Evolutionary conservation across 768 basidiomycete species (phyloP), one percentile per base, ranked within the genome.

Genomic region (Neoboletus brunneissimus): DNA sequence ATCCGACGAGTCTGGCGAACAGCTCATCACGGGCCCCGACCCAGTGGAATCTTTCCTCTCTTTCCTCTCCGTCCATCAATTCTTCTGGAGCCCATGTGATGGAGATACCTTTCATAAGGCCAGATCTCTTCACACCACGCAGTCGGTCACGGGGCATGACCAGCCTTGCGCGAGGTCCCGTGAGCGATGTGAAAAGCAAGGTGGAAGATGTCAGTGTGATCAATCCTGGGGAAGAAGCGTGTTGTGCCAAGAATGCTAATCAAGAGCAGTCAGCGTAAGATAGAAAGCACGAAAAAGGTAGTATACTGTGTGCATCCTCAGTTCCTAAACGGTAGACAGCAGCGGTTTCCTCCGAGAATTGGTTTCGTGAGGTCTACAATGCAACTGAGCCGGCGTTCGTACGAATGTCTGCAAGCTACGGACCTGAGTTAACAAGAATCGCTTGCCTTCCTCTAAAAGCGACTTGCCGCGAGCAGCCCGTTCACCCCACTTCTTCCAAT

Each of bases 1-100:
- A 68, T 16, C 82, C 82, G 18, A 87, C 76, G 13, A 89, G 76
- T 55, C 85, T 71, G 43, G 83, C 83, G 67, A 89, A 88, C 18
- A 88, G 66, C 46, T 88, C 86, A 67, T 88, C 85, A 6, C 86
- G 79, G 25, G 72, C 75, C 32, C 80, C 81, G 38, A 88, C 77
- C 82, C 84, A 86, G 18, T 71, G 58, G 63, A 88, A 86, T 60
- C 71, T 81, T 50, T 82, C 84, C 52, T 81, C 80, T 51, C 71
- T 76, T 55, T 76, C 76, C 32, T 66, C 68, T 16, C 63, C 67
- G n/a, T 60, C 55, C 16, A 73, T 70, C 7, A 56, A 29, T 8
- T 53, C 53, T 25, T 63, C 61, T 5, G 72, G 64, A 38, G 51
- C 56, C 79, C 81, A 85, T 44, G 68, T 67, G 23, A 89, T 66